Evolutionary conservation across 2,329 filamentous ascomycete species (phyloP).

Genomic region (Metarhizium rileyi): DNA sequence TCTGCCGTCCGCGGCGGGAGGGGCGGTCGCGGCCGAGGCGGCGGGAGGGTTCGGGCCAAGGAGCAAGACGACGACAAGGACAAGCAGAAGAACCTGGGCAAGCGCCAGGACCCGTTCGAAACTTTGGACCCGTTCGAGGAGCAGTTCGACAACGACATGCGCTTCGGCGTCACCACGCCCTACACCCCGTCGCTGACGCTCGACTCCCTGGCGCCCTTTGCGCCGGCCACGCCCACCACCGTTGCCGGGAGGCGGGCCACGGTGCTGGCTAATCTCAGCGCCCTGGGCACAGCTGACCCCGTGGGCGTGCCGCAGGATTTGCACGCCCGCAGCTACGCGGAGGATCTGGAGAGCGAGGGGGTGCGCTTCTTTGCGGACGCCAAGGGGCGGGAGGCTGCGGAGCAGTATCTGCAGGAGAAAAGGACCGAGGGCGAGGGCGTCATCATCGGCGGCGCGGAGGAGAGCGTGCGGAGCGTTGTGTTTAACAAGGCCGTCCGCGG

Average conservation of each 20-base stretch:
- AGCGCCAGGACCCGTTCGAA: slow-evolving; percentile 15
- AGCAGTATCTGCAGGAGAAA: slow-evolving; percentile 19
- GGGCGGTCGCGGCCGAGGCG: slow-evolving; percentile 10
- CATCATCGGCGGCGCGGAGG: slow-evolving; percentile 23
- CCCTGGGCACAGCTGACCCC: slow-evolving; percentile 25
- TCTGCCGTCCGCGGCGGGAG: slow-evolving; percentile 9
- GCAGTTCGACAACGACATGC: slow-evolving; percentile 25
- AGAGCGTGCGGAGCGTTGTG: slow-evolving; percentile 23
- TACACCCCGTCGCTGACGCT: slow-evolving; percentile 26
- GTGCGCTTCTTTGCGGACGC: slow-evolving; percentile 23
- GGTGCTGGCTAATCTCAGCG: slow-evolving; percentile 26
- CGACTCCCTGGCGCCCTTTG: slow-evolving; percentile 20
- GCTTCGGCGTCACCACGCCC: slow-evolving; percentile 21
- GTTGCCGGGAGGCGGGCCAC: slow-evolving; percentile 20
- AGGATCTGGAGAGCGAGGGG: slow-evolving; percentile 19
- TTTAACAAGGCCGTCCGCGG: slow-evolving; percentile 24
- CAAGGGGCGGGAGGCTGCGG: slow-evolving; percentile 19
- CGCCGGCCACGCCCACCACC: slow-evolving; percentile 20
- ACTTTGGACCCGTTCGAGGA: slow-evolving; percentile 22
- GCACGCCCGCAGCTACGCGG: slow-evolving; percentile 21
- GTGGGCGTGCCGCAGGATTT: slow-evolving; percentile 21
- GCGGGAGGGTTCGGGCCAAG: slow-evolving; percentile 7
- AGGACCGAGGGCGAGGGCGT: background rate
- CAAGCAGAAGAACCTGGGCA: slow-evolving; percentile 12
- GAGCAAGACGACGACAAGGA: slow-evolving; percentile 17